These are phyloP conservation scores for Suhomyces guaymorum DNA, from an alignment of 1,139 yeast genomes.

Conservation along the genomic window DNA sequence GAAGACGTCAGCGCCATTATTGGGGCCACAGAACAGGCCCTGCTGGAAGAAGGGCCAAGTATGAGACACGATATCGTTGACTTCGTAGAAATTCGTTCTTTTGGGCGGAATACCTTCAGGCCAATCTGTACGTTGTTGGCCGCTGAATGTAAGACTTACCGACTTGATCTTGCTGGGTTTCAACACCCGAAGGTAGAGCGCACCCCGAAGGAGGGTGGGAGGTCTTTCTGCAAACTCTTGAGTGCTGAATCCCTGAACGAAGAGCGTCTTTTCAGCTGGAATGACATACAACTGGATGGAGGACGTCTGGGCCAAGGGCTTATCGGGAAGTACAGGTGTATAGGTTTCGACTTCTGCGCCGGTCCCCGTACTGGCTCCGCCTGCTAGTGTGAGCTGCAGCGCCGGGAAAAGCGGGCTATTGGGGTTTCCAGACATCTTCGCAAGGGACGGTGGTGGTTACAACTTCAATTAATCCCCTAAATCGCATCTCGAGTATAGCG, in stretches of 20 bases:
- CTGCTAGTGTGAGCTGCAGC: slow-evolving; percentile 27
- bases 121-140: slow-evolving; percentile 87
- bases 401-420: slow-evolving; percentile 37
- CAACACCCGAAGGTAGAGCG: slow-evolving; percentile 66
- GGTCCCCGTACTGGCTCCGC: slow-evolving; percentile 2
- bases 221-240: slow-evolving; percentile 68
- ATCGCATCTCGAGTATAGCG: background rate
- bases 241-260: slow-evolving; percentile 76
- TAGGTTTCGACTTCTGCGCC: slow-evolving; percentile 13
- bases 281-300: slow-evolving; percentile 55
- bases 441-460: slow-evolving; percentile 1
- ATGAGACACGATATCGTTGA: slow-evolving; percentile 68
- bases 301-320: slow-evolving; percentile 48
- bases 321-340: slow-evolving; percentile 49
- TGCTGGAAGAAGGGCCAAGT: slow-evolving; percentile 86
- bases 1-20: slow-evolving; percentile 60
- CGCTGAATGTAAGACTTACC: slow-evolving; percentile 67
- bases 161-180: slow-evolving; percentile 77
- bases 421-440: slow-evolving; percentile 12
- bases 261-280: slow-evolving; percentile 78
- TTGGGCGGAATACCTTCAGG: slow-evolving; percentile 98
- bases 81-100: slow-evolving; percentile 62
- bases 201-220: slow-evolving; percentile 83
- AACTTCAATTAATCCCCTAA: background rate
- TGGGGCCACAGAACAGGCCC: slow-evolving; percentile 31